Evolutionary conservation across 2,329 filamentous ascomycete genomes (phyloP), one percentile per base, ranked within the genome.

Genomic region (Talaromyces sp.): DNA sequence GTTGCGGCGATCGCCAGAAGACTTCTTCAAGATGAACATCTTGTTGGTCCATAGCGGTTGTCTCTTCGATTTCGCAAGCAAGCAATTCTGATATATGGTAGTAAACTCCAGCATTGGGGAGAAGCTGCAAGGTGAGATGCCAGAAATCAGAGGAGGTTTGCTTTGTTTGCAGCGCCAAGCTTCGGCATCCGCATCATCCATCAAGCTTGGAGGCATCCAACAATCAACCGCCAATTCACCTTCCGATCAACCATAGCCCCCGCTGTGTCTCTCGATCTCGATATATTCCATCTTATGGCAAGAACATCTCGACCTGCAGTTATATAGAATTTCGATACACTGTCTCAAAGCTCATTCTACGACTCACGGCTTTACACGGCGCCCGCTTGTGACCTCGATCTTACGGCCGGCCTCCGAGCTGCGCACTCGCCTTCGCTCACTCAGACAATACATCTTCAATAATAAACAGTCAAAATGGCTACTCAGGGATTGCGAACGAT

Each of bases 401-500:
- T 19, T 50, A 40, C 25, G 25, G 53, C 53, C 53, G 17, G 39
- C 52, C 45, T 41, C 22, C 19, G 37, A 45, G 52, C 45, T 52
- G 53, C 37, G 37, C 57, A 43, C 43, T n/a, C 33, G 39, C 36
- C 35, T 39, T 21, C 51, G 35, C 41, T 39, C 25, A 13, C n/a
- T 31, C 33, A 46, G 28, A 37, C 10, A 35, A 10, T 33, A 43
- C 33, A 36, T 21, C 33, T 40, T 65, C 66, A 66, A 68, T 67
- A 21, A 40, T 31, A 41, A 19, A 33, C 13, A 25, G 39, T 64
- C 67, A 81, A 78, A 78, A 84, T 89, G 80, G 91, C 94, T 22
- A 60, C 58, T 17, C 58, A 57, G 68, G 94, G 94, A 73, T 87
- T 99, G 71, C 97, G 97, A 80, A 99, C 94, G 66, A 99, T 99